Conservation (phyloP, 768 basidiomycete genomes). For the Harrya chromipes region DNA sequence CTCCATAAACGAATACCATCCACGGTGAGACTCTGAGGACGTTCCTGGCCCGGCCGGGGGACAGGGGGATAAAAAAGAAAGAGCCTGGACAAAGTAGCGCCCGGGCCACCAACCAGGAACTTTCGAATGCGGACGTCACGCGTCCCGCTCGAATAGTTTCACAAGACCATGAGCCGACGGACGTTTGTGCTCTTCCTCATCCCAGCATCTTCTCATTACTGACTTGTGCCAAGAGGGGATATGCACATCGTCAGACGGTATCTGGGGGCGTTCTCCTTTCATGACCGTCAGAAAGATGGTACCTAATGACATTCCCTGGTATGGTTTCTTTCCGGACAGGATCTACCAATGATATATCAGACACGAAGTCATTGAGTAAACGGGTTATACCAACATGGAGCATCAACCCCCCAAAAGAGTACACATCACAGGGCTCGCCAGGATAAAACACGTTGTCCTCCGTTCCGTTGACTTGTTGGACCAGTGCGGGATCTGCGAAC, state of each 20-base stretch:
- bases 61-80: not conserved
- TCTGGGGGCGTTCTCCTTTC: conserved; percentile 11
- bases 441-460: conserved; percentile 6
- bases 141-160: not conserved
- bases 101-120: not conserved
- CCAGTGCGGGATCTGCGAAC: conserved; percentile 43
- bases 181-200: conserved; percentile 12
- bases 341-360: conserved; percentile 17
- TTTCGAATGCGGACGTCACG: not conserved
- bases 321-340: conserved; percentile 21
- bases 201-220: conserved; percentile 19
- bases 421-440: conserved; percentile 23
- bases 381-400: conserved; percentile 20
- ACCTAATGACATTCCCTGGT: not conserved
- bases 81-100: too few relatives aligned
- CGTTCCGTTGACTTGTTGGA: conserved; percentile 1
- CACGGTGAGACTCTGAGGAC: too few relatives aligned
- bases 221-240: conserved; percentile 2
- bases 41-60: not conserved
- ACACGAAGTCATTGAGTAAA: not conserved
- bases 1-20: not conserved
- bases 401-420: conserved; percentile 37
- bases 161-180: conserved; percentile 14
- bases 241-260: conserved; percentile 1
- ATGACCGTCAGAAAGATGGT: not conserved